Base-by-base conservation (phyloP, 2,329 filamentous ascomycete species). In the Lasiodiplodia citricola region DNA sequence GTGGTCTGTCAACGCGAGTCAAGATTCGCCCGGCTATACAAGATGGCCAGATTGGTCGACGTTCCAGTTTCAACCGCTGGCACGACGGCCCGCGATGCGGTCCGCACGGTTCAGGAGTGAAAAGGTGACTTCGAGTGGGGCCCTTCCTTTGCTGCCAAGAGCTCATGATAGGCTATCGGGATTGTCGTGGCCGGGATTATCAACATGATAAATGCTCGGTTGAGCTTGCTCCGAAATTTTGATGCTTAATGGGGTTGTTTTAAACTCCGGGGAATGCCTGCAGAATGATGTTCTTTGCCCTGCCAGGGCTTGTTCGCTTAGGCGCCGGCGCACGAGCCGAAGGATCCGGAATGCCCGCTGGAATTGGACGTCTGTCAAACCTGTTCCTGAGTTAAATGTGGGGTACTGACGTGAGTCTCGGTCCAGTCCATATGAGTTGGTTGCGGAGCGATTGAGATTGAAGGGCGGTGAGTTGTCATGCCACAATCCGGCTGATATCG, bases 21-120 rank as follows among this genome's bases (percentile, higher is more conserved):
- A 18, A 25, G 58, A 62, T 60, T 51, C 58, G 41, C 18, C 41
- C 58, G 58, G 58, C 13, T 62, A 62, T 62, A 62, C 58, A 62
- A 5, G 11, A 62, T 18, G 23, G 6, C 58, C 41, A 51, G 16
- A 44, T 18, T 50, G 23, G 41, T 28, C 41, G 41, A 62, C 21
- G 25, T 6, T 50, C 47, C 58, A 31, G 14, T 35, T 62, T 62
- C 58, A 62, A 50, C 58, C 58, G 58, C 25, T 28, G 58, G 58
- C 25, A 62, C 47, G 58, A 21, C 58, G 58, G 58, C 14, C 58
- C 58, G 58, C 23, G 8, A 50, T 6, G 58, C 58, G 58, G 58
- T 21, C 23, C 8, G 58, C 58, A 51, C 58, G 41, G 41, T 18
- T 62, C 58, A 50, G 11, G 38, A 50, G 38, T 41, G 47, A 62